Evolutionary conservation across 164 flowering plant species (phyloP).

Genomic region (Kingdonia uniflora): DNA sequence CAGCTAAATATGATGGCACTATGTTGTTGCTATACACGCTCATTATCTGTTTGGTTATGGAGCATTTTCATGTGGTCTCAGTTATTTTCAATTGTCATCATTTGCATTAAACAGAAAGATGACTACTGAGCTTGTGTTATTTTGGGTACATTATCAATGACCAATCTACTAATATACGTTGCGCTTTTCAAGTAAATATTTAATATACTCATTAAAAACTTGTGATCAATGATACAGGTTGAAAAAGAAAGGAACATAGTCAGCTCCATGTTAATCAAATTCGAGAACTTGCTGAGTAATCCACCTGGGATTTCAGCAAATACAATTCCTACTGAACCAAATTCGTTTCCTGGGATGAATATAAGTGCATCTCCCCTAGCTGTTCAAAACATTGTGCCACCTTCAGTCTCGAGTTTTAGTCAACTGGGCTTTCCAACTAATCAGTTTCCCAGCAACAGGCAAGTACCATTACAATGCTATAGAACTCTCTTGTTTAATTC

Average conservation of each 20-base stretch:
- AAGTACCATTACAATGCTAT: slow-evolving; percentile 13
- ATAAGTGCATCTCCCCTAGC: slow-evolving; percentile 16
- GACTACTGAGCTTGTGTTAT: neutral
- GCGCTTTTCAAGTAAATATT: too few relatives aligned
- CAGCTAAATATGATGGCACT: too few relatives aligned
- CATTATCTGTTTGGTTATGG: too few relatives aligned
- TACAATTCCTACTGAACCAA: slow-evolving; percentile 20
- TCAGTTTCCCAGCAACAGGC: slow-evolving; percentile 29
- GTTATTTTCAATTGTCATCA: too few relatives aligned
- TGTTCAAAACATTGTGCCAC: slow-evolving; percentile 29
- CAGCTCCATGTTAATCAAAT: slow-evolving; percentile 57
- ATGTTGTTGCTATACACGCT: too few relatives aligned
- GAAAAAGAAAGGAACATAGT: slow-evolving; percentile 72
- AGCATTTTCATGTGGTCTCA: too few relatives aligned
- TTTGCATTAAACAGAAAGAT: too few relatives aligned
- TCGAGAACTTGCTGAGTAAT: slow-evolving; percentile 48
- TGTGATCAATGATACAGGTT: slow-evolving; percentile 36
- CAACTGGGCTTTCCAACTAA: slow-evolving; percentile 39
- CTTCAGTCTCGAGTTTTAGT: slow-evolving; percentile 50
- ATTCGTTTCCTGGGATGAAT: slow-evolving; percentile 21
- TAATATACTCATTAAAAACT: neutral
- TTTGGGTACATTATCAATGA: neutral
- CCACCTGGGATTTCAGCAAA: slow-evolving; percentile 29
- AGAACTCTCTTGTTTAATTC: neutral
- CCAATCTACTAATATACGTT: too few relatives aligned